These are phyloP conservation scores for Talaromyces sp. DNA, from an alignment of 2,329 filamentous ascomycete species.

Conservation along the genomic window DNA sequence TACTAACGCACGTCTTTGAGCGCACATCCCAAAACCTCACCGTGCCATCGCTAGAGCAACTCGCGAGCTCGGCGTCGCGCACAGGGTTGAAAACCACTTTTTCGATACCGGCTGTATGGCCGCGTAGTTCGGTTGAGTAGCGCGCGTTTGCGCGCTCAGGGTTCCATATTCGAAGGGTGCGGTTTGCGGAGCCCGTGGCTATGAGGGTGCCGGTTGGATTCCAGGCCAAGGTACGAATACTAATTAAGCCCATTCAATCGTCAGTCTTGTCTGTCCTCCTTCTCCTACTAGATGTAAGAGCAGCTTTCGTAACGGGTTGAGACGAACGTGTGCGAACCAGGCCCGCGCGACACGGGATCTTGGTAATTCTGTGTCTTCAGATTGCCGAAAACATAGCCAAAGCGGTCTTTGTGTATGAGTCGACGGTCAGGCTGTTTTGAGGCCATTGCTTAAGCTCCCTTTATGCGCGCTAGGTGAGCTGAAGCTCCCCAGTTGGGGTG, in stretches of 20 bases:
- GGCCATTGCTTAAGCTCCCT: slow-evolving; percentile 31
- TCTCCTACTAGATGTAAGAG: background rate
- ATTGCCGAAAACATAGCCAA: slow-evolving; percentile 62
- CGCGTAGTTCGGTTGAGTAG: slow-evolving; percentile 48
- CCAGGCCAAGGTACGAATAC: slow-evolving; percentile 79
- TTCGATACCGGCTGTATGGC: slow-evolving; percentile 47
- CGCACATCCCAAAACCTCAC: slow-evolving; percentile 51
- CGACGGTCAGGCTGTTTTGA: slow-evolving; percentile 38
- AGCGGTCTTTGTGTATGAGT: slow-evolving; percentile 60
- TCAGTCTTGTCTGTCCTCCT: background rate
- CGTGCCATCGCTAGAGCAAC: slow-evolving; percentile 48
- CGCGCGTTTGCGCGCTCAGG: slow-evolving; percentile 46
- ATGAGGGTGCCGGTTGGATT: slow-evolving; percentile 79
- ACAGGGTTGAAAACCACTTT: slow-evolving; percentile 50
- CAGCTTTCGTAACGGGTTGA: background rate
- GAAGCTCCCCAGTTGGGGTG: background rate
- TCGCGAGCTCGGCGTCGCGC: slow-evolving; percentile 48
- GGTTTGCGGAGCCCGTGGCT: slow-evolving; percentile 84
- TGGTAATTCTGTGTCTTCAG: slow-evolving; percentile 69
- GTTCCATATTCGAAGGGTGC: slow-evolving; percentile 90
- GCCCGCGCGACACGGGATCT: slow-evolving; percentile 56
- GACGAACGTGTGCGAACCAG: slow-evolving; percentile 56
- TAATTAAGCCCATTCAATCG: slow-evolving; percentile 31
- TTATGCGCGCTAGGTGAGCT: background rate
- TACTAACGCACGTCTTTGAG: slow-evolving; percentile 46